Conservation (phyloP, 2,329 filamentous ascomycete genomes). For the Niveomyces coronatus region DNA sequence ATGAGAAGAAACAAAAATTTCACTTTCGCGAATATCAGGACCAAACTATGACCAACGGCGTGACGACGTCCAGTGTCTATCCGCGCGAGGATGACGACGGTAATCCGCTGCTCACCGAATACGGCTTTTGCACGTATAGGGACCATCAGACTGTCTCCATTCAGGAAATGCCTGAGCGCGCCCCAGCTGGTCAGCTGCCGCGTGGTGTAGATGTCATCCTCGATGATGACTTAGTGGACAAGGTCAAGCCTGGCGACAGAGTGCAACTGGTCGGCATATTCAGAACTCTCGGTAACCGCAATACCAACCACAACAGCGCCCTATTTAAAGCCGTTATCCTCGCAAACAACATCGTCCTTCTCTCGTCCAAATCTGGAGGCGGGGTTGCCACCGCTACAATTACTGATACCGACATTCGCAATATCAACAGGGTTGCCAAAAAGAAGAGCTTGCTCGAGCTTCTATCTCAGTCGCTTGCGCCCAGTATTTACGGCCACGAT, state of each 20-base stretch:
- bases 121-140: constrained; percentile 88
- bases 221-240: constrained; percentile 92
- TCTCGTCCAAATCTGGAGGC: constrained; percentile 92
- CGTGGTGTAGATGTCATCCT: constrained; percentile 93
- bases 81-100: constrained; percentile 88
- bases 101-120: constrained; percentile 87
- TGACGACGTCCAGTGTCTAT: constrained; percentile 84
- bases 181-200: constrained; percentile 88
- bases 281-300: constrained; percentile 86
- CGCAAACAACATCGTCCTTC: constrained; percentile 87
- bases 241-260: constrained; percentile 87
- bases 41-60: constrained; percentile 92
- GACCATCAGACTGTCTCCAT: constrained; percentile 98
- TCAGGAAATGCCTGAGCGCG: constrained; percentile 97
- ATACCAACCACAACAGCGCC: constrained; percentile 80
- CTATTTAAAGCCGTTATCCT: constrained; percentile 91
- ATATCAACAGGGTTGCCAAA: constrained; percentile 96
- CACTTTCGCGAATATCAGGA: constrained; percentile 86
- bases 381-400: constrained; percentile 86
- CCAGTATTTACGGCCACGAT: constrained; percentile 93
- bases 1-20: constrained; percentile 76
- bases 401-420: constrained; percentile 93
- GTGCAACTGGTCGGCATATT: constrained; percentile 97
- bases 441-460: constrained; percentile 89
- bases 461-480: constrained; percentile 85